Conservation (phyloP, 2,329 filamentous ascomycete species). For the Clonostachys rosea region DNA sequence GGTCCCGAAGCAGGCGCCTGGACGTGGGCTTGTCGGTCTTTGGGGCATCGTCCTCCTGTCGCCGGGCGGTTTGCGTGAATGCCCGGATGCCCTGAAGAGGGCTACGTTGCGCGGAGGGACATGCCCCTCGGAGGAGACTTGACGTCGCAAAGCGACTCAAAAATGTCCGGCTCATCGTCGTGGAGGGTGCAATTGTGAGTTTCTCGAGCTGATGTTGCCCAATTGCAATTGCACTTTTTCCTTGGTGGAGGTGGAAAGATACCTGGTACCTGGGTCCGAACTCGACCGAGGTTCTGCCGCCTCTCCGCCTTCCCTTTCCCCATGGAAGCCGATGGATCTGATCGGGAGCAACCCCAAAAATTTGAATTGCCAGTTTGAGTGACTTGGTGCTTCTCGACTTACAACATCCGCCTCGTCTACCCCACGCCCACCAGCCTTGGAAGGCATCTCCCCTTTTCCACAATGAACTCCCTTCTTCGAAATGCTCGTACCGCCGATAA, state of each 20-base stretch:
- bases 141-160: conserved; percentile 36
- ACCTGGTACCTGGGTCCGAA: neutral
- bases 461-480: conserved; percentile 42
- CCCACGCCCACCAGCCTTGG: neutral
- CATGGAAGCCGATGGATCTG: too few relatives aligned
- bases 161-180: conserved; percentile 38
- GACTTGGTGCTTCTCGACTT: conserved; percentile 3
- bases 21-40: conserved; percentile 14
- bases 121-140: conserved; percentile 20
- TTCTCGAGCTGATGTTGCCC: conserved; percentile 1
- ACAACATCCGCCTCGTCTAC: conserved; percentile 5
- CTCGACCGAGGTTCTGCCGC: conserved; percentile 24
- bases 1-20: conserved; percentile 22
- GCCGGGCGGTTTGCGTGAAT: conserved; percentile 32
- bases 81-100: conserved; percentile 16
- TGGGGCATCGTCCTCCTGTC: conserved; percentile 13
- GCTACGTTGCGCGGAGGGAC: conserved; percentile 10
- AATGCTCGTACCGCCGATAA: conserved; percentile 34
- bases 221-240: neutral
- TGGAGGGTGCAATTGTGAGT: conserved; percentile 7
- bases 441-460: conserved; percentile 9
- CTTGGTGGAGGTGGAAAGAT: neutral
- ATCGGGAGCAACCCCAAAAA: conserved; percentile 9
- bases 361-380: neutral
- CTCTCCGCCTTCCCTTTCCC: conserved; percentile 22